Conservation (phyloP, 1,139 yeast species). For the Blastobotrys persicus region DNA sequence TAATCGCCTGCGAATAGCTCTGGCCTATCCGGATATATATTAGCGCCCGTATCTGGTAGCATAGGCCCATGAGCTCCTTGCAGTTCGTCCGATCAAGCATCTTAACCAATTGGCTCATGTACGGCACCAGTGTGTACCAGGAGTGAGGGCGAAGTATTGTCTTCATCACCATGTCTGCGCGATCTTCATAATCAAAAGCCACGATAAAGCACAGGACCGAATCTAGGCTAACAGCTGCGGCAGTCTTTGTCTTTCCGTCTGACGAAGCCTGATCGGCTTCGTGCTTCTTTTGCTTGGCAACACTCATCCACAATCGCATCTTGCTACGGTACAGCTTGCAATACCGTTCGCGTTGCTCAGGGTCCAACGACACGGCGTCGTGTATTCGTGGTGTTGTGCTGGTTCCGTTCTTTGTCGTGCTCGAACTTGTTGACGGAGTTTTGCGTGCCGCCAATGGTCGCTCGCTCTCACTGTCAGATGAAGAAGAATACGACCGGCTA, state of each 20-base stretch:
- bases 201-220: constrained; percentile 39
- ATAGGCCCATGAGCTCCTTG: constrained; percentile 33
- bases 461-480: constrained; percentile 21
- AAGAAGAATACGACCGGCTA: constrained; percentile 23
- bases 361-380: neutral
- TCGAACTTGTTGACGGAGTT: neutral
- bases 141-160: constrained; percentile 32
- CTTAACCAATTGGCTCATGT: constrained; percentile 31
- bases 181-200: constrained; percentile 43
- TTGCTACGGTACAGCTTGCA: constrained; percentile 28
- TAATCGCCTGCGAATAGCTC: constrained; percentile 10
- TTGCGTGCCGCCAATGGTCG: constrained; percentile 13
- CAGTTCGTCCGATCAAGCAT: constrained; percentile 26
- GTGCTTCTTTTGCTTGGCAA: constrained; percentile 37
- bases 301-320: constrained; percentile 35
- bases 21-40: constrained; percentile 35
- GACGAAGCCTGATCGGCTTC: constrained; percentile 35
- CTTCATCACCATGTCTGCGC: constrained; percentile 31
- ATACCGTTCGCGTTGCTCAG: constrained; percentile 30
- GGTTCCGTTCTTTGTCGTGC: neutral
- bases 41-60: constrained; percentile 39
- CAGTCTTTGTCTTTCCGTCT: constrained; percentile 28
- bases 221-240: constrained; percentile 37
- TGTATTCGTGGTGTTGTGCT: constrained; percentile 8
- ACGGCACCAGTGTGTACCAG: constrained; percentile 41